These are phyloP conservation scores for Nicotiana attenuata DNA, from an alignment of 257 asterid genomes.

Conservation along the genomic window DNA sequence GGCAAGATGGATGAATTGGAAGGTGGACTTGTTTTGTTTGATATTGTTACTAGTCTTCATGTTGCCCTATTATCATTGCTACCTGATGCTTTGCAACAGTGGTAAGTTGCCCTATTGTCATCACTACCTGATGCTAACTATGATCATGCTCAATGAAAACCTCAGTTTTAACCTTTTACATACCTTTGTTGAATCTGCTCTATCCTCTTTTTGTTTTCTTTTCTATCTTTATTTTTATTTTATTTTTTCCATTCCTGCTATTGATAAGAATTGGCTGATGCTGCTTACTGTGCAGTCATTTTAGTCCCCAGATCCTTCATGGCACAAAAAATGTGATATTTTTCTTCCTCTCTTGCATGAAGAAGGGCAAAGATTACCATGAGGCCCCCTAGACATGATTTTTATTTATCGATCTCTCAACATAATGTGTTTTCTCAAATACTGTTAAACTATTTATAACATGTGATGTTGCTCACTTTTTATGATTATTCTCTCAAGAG, in stretches of 20 bases:
- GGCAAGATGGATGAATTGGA: conserved; percentile 99
- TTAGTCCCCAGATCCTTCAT: neutral
- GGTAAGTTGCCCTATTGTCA: conserved; percentile 80
- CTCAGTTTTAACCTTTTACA: conserved; percentile 4
- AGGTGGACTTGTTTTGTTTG: conserved; percentile 92
- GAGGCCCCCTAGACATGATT: neutral
- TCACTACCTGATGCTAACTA: conserved; percentile 69
- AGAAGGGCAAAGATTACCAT: neutral
- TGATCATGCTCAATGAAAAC: neutral
- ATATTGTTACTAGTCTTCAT: conserved; percentile 85
- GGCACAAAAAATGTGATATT: neutral
- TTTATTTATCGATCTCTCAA: neutral
- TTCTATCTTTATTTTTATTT: neutral
- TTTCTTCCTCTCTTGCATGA: conserved; percentile 4
- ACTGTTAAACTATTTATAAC: neutral
- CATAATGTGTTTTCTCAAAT: neutral
- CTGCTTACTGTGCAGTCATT: neutral
- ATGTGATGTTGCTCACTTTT: neutral
- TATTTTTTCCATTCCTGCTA: neutral
- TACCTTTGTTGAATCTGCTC: neutral
- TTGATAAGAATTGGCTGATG: neutral
- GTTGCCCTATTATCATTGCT: conserved; percentile 97
- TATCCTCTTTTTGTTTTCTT: neutral
- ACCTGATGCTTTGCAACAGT: conserved; percentile 72
- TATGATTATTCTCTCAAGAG: neutral